Conservation (phyloP, 2,329 filamentous ascomycete species). For the Claviceps sp. region DNA sequence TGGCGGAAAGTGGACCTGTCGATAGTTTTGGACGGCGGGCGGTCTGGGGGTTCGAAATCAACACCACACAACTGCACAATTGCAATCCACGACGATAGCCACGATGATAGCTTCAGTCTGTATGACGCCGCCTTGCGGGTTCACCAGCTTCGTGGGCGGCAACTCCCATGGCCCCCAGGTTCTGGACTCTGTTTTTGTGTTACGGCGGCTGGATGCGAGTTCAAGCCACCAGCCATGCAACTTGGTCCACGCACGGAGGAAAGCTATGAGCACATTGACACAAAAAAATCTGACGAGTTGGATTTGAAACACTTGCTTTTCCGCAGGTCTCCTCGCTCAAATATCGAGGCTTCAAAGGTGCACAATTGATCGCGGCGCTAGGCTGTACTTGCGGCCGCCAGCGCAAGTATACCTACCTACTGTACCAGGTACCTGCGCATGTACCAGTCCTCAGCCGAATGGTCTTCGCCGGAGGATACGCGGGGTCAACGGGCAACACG, state of each 20-base stretch:
- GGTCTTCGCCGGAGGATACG: neutral
- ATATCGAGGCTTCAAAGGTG: neutral
- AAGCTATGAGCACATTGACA: neutral
- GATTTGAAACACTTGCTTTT: neutral
- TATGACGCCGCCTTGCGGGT: no score
- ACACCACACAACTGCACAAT: neutral
- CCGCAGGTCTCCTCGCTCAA: neutral
- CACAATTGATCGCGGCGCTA: neutral
- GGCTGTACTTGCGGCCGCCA: neutral
- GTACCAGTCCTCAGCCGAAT: neutral
- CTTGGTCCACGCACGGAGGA: neutral
- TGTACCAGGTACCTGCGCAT: neutral
- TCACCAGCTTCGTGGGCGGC: no score
- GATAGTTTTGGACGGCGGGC: slow-evolving; percentile 1
- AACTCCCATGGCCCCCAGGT: neutral
- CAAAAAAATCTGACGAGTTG: neutral
- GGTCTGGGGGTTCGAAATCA: slow-evolving; percentile 2
- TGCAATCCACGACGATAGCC: no score
- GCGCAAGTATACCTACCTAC: neutral
- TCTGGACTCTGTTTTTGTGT: neutral
- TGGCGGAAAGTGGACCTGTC: slow-evolving; percentile 2
- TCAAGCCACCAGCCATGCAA: no score
- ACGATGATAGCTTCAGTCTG: no score
- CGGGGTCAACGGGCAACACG: neutral
- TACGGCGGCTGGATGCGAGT: no score